Evolutionary conservation across 768 basidiomycete species (phyloP).

Genomic region (Collybiopsis confluens): DNA sequence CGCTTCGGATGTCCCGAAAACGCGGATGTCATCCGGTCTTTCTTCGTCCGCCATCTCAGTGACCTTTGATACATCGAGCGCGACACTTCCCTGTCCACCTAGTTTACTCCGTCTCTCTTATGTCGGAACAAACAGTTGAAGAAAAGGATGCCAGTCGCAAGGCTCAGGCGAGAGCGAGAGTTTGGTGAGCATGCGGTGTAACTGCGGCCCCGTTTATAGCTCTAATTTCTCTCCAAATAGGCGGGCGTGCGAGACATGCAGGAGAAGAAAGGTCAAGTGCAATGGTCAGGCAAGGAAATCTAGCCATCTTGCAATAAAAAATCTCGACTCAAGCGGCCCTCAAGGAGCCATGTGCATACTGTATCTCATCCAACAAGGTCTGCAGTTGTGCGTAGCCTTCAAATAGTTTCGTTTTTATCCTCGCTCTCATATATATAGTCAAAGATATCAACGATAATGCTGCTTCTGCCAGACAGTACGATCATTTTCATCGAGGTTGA

Average conservation of each 20-base stretch:
- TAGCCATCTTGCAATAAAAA: too few species aligned
- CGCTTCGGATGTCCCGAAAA: background rate
- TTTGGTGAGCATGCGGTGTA: constrained; percentile 5
- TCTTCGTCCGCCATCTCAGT: background rate
- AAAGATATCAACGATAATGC: constrained; percentile 18
- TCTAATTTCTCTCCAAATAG: too few species aligned
- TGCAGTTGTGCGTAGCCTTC: constrained; percentile 14
- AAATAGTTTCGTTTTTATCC: background rate
- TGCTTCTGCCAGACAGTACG: constrained; percentile 15
- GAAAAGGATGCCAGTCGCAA: constrained; percentile 5
- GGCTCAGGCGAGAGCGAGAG: constrained; percentile 10
- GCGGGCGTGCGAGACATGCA: constrained; percentile 14
- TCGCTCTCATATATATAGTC: constrained; percentile 7
- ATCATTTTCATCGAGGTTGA: background rate
- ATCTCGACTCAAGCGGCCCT: background rate
- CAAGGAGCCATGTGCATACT: constrained; percentile 17
- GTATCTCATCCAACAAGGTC: constrained; percentile 14
- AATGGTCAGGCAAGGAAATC: constrained; percentile 12
- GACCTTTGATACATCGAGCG: too few species aligned
- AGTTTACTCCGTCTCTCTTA: background rate
- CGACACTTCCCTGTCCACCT: background rate
- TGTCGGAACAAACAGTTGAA: constrained; percentile 4
- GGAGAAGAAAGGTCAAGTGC: constrained; percentile 13
- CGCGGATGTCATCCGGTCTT: background rate
- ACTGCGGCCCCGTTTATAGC: too few species aligned